Conservation (phyloP, 2,329 filamentous ascomycete genomes). For the Cyclaneusma minus region DNA sequence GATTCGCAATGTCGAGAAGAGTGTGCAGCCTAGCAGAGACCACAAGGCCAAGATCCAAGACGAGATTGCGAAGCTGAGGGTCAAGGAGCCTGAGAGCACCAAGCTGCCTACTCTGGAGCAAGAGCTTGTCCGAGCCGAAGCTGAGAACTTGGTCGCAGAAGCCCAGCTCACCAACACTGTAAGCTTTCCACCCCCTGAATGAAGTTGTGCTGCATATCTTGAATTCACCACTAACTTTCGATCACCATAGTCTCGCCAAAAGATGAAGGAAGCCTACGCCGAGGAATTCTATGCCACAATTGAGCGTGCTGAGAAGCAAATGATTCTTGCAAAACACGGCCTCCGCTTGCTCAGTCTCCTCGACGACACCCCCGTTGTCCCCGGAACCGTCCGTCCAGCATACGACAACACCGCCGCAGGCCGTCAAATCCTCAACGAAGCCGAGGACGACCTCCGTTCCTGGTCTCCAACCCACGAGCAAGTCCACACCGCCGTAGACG, state of each 20-base stretch:
- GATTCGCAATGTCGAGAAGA: conserved; percentile 89
- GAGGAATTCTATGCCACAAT: conserved; percentile 80
- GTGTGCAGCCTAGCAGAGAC: conserved; percentile 83
- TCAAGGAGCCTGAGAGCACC: conserved; percentile 77
- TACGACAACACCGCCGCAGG: conserved; percentile 55
- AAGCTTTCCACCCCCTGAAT: conserved; percentile 25
- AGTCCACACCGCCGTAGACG: conserved; percentile 4
- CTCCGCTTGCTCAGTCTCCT: conserved; percentile 71
- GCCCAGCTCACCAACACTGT: conserved; percentile 92
- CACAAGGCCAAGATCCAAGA: conserved; percentile 77
- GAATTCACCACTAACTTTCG: not conserved
- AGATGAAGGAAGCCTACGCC: conserved; percentile 89
- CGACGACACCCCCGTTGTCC: conserved; percentile 79
- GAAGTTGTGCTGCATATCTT: too few relatives aligned
- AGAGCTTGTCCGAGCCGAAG: conserved; percentile 89
- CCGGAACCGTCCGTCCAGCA: conserved; percentile 58
- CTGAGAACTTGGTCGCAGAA: conserved; percentile 89
- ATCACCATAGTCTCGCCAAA: conserved; percentile 62
- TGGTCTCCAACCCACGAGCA: conserved; percentile 36
- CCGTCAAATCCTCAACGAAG: conserved; percentile 78
- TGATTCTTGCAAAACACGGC: conserved; percentile 82
- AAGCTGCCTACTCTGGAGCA: conserved; percentile 79
- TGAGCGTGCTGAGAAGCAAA: conserved; percentile 93
- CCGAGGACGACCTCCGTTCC: conserved; percentile 70
- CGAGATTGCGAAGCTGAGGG: conserved; percentile 82